phyloP scores from a whole-genome alignment of 176 grass and related monocot genomes.

The Avena sativa region DNA sequence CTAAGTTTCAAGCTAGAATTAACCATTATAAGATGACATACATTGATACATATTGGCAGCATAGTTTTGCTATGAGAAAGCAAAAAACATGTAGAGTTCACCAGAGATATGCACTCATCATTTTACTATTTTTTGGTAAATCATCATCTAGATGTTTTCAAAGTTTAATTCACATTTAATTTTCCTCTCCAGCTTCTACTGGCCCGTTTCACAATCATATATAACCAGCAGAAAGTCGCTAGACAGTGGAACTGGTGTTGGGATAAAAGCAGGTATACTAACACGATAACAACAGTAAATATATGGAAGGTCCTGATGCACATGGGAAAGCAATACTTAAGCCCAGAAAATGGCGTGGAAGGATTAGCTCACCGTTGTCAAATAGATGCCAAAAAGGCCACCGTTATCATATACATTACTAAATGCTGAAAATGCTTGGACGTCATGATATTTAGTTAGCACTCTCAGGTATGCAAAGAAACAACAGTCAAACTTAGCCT shows the following conservation, averaged over 20 bases:
- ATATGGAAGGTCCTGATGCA: no score
- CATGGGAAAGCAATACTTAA: slow-evolving; percentile 21
- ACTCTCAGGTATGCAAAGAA: slow-evolving; percentile 78
- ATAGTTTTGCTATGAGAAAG: slow-evolving; percentile 19
- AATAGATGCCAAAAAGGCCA: slow-evolving; percentile 84
- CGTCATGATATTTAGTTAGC: slow-evolving; percentile 54
- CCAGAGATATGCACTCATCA: not conserved
- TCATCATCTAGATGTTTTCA: not conserved
- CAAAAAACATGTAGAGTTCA: slow-evolving; percentile 6
- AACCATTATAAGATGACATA: slow-evolving; percentile 20
- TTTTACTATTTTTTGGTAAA: not conserved
- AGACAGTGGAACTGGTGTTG: not conserved
- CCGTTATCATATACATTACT: slow-evolving; percentile 70
- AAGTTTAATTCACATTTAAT: slow-evolving; percentile 2
- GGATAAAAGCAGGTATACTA: slow-evolving; percentile 6
- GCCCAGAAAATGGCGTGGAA: not conserved
- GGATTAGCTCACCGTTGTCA: slow-evolving; percentile 60
- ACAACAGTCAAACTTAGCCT: slow-evolving; percentile 22
- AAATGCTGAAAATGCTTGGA: slow-evolving; percentile 84
- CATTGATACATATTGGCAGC: not conserved
- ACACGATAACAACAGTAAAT: not conserved
- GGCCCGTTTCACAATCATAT: slow-evolving; percentile 24
- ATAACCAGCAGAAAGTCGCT: slow-evolving; percentile 10
- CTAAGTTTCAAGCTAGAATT: slow-evolving; percentile 15
- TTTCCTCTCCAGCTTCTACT: not conserved